Conservation (phyloP, 2,329 filamentous ascomycete genomes). For the Bretziella fagacearum region DNA sequence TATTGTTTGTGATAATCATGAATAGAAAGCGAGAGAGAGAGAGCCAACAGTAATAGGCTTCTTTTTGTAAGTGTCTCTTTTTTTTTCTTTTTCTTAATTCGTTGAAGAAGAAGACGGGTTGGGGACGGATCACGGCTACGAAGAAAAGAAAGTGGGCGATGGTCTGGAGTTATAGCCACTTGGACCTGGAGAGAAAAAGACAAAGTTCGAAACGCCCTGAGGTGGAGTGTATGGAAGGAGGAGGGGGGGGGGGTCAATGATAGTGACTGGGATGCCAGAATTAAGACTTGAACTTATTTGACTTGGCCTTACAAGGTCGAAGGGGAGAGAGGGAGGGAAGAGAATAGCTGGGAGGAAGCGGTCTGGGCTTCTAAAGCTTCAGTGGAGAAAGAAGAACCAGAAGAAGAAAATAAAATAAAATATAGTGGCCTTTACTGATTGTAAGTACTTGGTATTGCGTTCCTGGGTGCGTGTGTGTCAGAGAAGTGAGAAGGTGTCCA, state of each 20-base stretch:
- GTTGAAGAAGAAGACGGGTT: background rate
- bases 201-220: background rate
- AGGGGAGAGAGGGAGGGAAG: background rate
- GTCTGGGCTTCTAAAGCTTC: background rate
- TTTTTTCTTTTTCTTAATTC: background rate
- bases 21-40: too few species aligned
- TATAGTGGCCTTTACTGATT: background rate
- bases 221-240: background rate
- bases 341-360: too few species aligned
- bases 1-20: too few species aligned
- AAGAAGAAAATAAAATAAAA: background rate
- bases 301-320: background rate
- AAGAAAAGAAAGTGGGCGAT: constrained; percentile 6
- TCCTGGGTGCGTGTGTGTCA: background rate
- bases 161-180: constrained; percentile 11
- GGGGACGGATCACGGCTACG: background rate
- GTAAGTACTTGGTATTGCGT: too few species aligned
- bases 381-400: background rate
- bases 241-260: background rate
- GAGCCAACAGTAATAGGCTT: background rate
- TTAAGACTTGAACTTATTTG: too few species aligned
- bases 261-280: background rate
- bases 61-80: background rate
- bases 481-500: constrained; percentile 1
- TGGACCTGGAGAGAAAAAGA: background rate